Evolutionary conservation across 2,329 filamentous ascomycete genomes (phyloP).

Genomic region (Cephalotrichum gorgonifer): DNA sequence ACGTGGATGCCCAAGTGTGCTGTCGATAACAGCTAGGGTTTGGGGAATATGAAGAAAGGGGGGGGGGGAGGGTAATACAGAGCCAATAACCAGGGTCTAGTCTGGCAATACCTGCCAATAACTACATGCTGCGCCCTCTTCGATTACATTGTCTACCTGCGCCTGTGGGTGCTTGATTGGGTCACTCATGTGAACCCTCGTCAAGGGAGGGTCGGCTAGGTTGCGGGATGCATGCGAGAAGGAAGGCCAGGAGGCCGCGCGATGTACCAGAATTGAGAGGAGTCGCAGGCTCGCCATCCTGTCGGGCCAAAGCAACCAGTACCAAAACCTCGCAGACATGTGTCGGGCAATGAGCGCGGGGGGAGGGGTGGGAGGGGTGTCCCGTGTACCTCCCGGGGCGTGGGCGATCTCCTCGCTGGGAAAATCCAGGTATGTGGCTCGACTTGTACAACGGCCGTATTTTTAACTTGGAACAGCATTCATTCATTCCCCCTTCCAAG

Average conservation of each 20-base stretch:
- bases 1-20: slow-evolving; percentile 3
- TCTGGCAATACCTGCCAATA: not conserved
- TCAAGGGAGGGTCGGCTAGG: too few relatives aligned
- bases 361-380: too few relatives aligned
- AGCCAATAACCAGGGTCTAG: not conserved
- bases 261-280: too few relatives aligned
- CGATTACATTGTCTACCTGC: not conserved
- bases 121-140: not conserved
- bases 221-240: too few relatives aligned
- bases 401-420: not conserved
- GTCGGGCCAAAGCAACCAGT: not conserved
- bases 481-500: not conserved
- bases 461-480: not conserved
- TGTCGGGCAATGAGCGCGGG: not conserved
- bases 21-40: not conserved
- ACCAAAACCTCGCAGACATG: not conserved
- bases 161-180: not conserved
- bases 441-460: not conserved
- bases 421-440: not conserved
- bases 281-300: not conserved
- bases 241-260: too few relatives aligned
- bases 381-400: not conserved
- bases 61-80: not conserved
- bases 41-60: not conserved
- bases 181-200: not conserved